Conservation (phyloP, 202 grass and related monocot genomes). For the Thinopyrum obtusiflorum region DNA sequence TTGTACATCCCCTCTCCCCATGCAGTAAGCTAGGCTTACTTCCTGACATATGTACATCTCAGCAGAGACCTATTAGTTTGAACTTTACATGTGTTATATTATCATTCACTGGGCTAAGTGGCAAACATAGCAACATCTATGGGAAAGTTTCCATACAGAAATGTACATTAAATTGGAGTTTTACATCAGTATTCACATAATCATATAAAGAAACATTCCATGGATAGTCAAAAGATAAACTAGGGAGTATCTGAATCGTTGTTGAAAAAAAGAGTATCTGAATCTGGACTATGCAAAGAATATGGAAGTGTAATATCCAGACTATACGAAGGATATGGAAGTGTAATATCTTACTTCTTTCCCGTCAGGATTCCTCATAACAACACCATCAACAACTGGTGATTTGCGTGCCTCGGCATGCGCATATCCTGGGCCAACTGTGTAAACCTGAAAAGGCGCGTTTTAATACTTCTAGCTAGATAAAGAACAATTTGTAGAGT, state of each 20-base stretch:
- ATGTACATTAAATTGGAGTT: slow-evolving; percentile 2
- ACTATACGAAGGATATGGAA: slow-evolving; percentile 6
- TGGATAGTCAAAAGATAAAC: slow-evolving; percentile 12
- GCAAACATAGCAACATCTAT: not conserved
- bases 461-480: slow-evolving; percentile 24
- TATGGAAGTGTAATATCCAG: not conserved
- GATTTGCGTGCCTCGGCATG: slow-evolving; percentile 99
- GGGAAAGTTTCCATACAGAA: not conserved
- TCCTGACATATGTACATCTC: not conserved
- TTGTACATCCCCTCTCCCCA: not conserved
- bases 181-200: not conserved
- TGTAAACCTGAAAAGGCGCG: slow-evolving; percentile 78
- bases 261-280: not conserved
- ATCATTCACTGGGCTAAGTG: not conserved
- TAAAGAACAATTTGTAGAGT: slow-evolving; percentile 12
- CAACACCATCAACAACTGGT: slow-evolving; percentile 98
- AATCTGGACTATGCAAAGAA: slow-evolving; percentile 17
- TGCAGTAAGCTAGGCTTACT: not conserved
- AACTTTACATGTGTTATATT: not conserved
- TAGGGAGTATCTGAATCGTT: not conserved
- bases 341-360: slow-evolving; percentile 72
- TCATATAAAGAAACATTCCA: slow-evolving; percentile 13
- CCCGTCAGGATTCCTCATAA: slow-evolving; percentile 95
- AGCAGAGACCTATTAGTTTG: not conserved
- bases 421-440: slow-evolving; percentile 96